These are phyloP conservation scores for Bathelium albidoporum DNA, from an alignment of 495 filamentous ascomycete genomes.

Conservation along the genomic window DNA sequence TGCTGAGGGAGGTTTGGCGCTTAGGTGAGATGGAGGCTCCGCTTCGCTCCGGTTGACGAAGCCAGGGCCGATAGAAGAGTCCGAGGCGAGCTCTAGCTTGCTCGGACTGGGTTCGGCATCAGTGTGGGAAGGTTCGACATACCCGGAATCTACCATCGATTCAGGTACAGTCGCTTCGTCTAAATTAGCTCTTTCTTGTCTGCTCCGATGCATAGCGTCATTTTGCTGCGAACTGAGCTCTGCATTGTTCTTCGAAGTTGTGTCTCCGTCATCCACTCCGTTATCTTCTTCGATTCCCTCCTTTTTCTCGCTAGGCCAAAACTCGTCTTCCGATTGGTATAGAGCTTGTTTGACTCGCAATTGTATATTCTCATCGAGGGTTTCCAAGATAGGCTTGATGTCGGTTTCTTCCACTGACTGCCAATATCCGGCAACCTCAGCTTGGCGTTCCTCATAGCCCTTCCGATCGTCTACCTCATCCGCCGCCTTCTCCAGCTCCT, in stretches of 20 bases:
- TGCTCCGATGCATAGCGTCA: too few relatives aligned
- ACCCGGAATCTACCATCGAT: constrained; percentile 4
- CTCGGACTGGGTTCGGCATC: constrained; percentile 7
- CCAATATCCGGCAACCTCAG: constrained; percentile 75
- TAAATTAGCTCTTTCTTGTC: not conserved
- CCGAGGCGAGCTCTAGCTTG: not conserved
- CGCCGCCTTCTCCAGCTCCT: constrained; percentile 61
- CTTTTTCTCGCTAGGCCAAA: not conserved
- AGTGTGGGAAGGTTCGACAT: not conserved
- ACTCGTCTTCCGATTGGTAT: constrained; percentile 19
- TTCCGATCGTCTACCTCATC: constrained; percentile 61
- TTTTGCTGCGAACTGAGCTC: not conserved
- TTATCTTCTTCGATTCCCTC: constrained; percentile 14
- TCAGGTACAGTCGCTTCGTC: not conserved
- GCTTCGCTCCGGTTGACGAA: not conserved
- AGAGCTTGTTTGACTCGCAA: constrained; percentile 33
- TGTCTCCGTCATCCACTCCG: constrained; percentile 12
- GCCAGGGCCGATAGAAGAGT: not conserved
- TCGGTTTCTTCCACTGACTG: constrained; percentile 61
- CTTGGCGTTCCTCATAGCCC: constrained; percentile 54
- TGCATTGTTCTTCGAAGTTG: not conserved
- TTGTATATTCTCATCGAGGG: constrained; percentile 36
- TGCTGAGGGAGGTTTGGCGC: too few relatives aligned
- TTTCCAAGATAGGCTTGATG: constrained; percentile 61
- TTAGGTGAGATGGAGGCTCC: not conserved